Evolutionary conservation across 176 grass and related monocot genomes (phyloP).

Genomic region (Tuctoria greenei): DNA sequence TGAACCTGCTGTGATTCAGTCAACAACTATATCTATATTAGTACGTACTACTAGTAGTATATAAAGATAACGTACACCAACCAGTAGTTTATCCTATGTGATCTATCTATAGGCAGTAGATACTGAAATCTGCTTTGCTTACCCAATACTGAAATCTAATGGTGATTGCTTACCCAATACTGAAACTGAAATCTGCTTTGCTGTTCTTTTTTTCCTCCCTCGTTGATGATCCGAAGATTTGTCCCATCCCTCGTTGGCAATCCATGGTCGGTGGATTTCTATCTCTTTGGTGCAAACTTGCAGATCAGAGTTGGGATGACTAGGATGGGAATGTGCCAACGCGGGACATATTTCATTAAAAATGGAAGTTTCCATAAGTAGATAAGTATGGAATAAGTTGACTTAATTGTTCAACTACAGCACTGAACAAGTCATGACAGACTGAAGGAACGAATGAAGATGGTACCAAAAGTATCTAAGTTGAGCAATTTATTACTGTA

Average conservation of each 20-base stretch:
- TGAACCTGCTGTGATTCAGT: not conserved
- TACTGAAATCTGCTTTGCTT: no score
- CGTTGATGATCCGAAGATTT: no score
- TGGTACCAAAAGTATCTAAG: not conserved
- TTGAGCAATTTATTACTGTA: slow-evolving; percentile 28
- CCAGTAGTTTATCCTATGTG: not conserved
- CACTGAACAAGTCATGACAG: not conserved
- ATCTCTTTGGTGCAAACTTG: not conserved
- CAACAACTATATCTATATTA: not conserved
- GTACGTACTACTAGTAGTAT: no score
- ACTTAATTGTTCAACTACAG: slow-evolving; percentile 8
- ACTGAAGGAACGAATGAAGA: slow-evolving; percentile 6
- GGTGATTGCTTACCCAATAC: no score
- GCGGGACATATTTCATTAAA: not conserved
- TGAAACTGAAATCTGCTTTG: no score
- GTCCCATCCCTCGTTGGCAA: no score
- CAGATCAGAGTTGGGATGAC: not conserved
- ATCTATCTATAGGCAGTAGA: not conserved
- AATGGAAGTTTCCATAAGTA: not conserved
- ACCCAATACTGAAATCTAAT: no score
- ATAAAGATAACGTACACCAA: not conserved
- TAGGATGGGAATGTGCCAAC: not conserved
- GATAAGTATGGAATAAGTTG: not conserved
- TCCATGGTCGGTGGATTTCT: no score
- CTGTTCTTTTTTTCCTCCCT: no score